phyloP scores from a whole-genome alignment of 768 basidiomycete genomes.

The Fomitopsis serialis region DNA sequence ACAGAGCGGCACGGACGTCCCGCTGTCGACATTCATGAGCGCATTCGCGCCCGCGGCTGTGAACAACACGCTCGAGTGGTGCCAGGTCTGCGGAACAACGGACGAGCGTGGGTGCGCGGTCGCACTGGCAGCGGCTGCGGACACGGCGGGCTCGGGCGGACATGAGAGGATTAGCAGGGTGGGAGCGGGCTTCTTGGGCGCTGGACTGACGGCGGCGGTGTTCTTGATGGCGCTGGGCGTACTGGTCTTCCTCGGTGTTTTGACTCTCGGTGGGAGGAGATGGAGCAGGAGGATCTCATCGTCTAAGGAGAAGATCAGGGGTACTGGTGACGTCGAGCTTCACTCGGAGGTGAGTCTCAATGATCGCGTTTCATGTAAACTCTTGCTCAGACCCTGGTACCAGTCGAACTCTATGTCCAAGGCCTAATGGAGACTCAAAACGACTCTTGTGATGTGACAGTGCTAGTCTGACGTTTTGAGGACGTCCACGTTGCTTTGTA shows the following conservation, averaged over 20 bases:
- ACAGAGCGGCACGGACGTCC: conserved; percentile 38
- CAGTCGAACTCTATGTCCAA: not conserved
- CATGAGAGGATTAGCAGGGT: conserved; percentile 40
- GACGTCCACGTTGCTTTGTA: too few relatives aligned
- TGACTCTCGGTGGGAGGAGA: not conserved
- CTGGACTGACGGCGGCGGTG: conserved; percentile 31
- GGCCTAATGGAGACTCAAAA: too few relatives aligned
- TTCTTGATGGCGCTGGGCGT: conserved; percentile 7
- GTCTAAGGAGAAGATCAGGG: not conserved
- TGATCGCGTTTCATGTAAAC: not conserved
- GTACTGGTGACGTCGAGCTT: not conserved
- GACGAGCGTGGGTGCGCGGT: conserved; percentile 53
- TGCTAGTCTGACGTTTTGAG: too few relatives aligned
- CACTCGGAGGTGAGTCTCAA: not conserved
- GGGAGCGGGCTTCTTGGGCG: conserved; percentile 67
- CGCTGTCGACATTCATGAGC: conserved; percentile 45
- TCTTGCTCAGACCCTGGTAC: not conserved
- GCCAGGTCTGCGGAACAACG: conserved; percentile 50
- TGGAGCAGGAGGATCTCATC: not conserved
- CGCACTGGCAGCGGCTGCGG: conserved; percentile 30
- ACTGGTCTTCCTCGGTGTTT: conserved; percentile 10
- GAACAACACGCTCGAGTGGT: conserved; percentile 54
- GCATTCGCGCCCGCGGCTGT: conserved; percentile 41
- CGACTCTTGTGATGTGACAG: too few relatives aligned
- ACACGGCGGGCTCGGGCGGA: conserved; percentile 3